phyloP scores from a whole-genome alignment of 2,329 filamentous ascomycete species.

The Ceratocystis eucalypticola region DNA sequence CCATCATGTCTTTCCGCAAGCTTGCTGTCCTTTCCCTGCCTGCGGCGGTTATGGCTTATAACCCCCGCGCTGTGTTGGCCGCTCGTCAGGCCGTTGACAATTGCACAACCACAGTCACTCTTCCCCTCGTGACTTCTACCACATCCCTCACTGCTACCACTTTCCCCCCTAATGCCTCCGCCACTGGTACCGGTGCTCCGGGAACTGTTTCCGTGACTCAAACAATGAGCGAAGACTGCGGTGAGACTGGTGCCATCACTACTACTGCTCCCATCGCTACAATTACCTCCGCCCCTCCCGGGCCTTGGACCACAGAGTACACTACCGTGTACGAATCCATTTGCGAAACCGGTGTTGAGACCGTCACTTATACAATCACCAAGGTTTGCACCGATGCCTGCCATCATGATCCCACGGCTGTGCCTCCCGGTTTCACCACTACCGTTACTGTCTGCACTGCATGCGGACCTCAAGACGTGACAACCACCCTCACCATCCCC shows the following conservation, averaged over 20 bases:
- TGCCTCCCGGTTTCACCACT: conserved; percentile 19
- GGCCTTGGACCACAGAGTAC: conserved; percentile 13
- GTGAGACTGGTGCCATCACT: not conserved
- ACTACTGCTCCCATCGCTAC: not conserved
- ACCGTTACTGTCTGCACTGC: conserved; percentile 11
- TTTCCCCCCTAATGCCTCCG: not conserved
- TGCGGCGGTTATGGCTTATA: conserved; percentile 11
- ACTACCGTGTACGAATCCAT: conserved; percentile 17
- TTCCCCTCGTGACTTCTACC: not conserved
- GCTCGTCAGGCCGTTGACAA: conserved; percentile 6
- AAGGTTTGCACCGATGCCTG: conserved; percentile 15
- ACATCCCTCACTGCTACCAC: not conserved
- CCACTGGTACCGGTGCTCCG: not conserved
- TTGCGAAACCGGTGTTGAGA: conserved; percentile 15
- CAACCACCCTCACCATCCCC: conserved; percentile 14
- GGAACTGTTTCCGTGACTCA: not conserved
- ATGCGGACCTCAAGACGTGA: not conserved
- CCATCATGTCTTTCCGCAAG: conserved; percentile 14
- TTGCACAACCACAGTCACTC: conserved; percentile 9
- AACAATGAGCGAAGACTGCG: not conserved
- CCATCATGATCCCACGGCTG: conserved; percentile 5
- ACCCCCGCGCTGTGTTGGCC: conserved; percentile 12
- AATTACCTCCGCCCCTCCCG: not conserved
- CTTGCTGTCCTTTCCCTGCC: conserved; percentile 16
- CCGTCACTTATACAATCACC: conserved; percentile 19